These are phyloP conservation scores for Pachysandra terminalis DNA, from an alignment of 164 flowering plant species.

Conservation along the genomic window DNA sequence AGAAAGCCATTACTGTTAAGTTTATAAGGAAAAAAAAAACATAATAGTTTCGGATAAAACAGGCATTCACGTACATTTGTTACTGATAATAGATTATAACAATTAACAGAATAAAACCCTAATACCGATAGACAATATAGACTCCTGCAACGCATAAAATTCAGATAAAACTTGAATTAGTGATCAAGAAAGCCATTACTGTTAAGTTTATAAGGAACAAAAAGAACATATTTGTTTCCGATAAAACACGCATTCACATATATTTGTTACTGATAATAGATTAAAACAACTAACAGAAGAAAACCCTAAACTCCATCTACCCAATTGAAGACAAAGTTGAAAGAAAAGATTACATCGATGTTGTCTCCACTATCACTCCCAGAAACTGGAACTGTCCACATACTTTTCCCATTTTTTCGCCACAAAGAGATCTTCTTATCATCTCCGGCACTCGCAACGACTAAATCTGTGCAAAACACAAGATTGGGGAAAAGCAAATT, in stretches of 20 bases:
- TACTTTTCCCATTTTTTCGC: conserved; percentile 82
- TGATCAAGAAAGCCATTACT: too few relatives aligned
- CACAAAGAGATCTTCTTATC: conserved; percentile 81
- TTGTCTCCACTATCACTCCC: conserved; percentile 67
- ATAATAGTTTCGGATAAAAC: too few relatives aligned
- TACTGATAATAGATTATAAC: neutral
- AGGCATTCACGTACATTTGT: too few relatives aligned
- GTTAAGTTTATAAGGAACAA: too few relatives aligned
- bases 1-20: too few relatives aligned
- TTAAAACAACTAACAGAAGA: neutral
- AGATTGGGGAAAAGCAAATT: neutral
- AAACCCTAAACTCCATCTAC: neutral
- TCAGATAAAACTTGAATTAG: too few relatives aligned
- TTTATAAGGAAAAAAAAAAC: too few relatives aligned
- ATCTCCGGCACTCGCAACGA: conserved; percentile 96
- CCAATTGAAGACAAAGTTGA: neutral
- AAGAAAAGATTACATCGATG: conserved; percentile 50
- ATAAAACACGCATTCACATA: too few relatives aligned
- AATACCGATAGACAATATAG: conserved; percentile 74
- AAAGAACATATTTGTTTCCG: too few relatives aligned
- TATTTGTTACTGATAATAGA: too few relatives aligned
- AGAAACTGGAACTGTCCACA: conserved; percentile 71
- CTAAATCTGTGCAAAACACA: conserved; percentile 57
- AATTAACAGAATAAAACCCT: conserved; percentile 27
- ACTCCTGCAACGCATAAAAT: conserved; percentile 38